Conservation (phyloP, 2,329 filamentous ascomycete genomes). For the Scedosporium dehoogii region DNA sequence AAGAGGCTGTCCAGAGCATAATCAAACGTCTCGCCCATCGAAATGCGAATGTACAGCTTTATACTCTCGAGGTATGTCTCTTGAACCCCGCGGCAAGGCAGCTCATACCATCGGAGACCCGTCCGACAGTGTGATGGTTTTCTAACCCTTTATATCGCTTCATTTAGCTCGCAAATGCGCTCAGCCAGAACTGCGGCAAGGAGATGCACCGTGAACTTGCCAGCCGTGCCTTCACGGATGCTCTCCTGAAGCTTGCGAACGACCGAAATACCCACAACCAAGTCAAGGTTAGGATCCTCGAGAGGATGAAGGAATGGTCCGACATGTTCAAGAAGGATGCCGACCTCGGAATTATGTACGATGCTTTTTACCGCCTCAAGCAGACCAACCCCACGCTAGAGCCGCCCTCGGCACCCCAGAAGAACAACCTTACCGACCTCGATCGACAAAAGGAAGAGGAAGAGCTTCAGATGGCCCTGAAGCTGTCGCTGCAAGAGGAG, state of each 20-base stretch:
- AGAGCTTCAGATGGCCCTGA: constrained; percentile 91
- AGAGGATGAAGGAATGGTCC: constrained; percentile 93
- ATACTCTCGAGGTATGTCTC: constrained; percentile 67
- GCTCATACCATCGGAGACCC: not conserved
- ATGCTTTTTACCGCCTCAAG: constrained; percentile 84
- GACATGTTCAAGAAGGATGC: constrained; percentile 87
- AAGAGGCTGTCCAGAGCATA: constrained; percentile 79
- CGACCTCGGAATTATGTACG: constrained; percentile 94
- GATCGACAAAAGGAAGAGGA: constrained; percentile 95
- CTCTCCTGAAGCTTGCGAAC: constrained; percentile 78
- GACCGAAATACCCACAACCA: constrained; percentile 94
- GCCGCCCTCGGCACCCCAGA: constrained; percentile 84
- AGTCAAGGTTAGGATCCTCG: constrained; percentile 93
- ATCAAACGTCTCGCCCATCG: constrained; percentile 88
- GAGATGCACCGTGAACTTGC: constrained; percentile 83
- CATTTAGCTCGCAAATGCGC: constrained; percentile 68
- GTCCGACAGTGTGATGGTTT: not conserved
- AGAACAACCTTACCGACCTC: constrained; percentile 78
- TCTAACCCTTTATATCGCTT: not conserved
- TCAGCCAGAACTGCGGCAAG: constrained; percentile 85
- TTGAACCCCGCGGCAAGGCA: not conserved
- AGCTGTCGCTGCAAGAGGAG: constrained; percentile 86
- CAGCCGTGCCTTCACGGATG: constrained; percentile 88
- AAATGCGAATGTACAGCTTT: constrained; percentile 93
- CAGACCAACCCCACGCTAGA: constrained; percentile 77